These are phyloP conservation scores for Colletotrichum godetiae DNA, from an alignment of 2,329 filamentous ascomycete genomes.

Conservation along the genomic window DNA sequence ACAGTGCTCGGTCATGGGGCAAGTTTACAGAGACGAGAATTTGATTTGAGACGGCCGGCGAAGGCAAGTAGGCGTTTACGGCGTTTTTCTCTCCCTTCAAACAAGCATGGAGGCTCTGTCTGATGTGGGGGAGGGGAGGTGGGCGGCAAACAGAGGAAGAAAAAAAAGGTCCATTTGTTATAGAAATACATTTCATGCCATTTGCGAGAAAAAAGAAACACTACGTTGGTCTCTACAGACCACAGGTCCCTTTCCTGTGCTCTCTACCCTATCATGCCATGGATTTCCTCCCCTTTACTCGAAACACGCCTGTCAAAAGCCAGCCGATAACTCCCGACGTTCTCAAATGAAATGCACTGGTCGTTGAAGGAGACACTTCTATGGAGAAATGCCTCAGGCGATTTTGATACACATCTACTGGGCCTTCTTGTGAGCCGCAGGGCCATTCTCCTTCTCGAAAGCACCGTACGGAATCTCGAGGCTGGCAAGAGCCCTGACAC, in stretches of 20 bases:
- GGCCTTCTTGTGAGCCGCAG: slow-evolving; percentile 91
- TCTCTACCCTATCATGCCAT: slow-evolving; percentile 4
- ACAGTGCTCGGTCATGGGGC: no score
- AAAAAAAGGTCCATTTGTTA: slow-evolving; percentile 28
- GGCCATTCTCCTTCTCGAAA: slow-evolving; percentile 96
- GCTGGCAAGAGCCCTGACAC: slow-evolving; percentile 79
- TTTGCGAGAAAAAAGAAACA: slow-evolving; percentile 24
- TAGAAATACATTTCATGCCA: slow-evolving; percentile 32
- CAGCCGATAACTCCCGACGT: slow-evolving; percentile 34
- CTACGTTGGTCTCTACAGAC: neutral
- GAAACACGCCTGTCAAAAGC: slow-evolving; percentile 30
- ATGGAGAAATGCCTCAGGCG: neutral
- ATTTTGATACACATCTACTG: slow-evolving; percentile 67
- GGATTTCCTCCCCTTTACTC: neutral
- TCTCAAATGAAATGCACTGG: slow-evolving; percentile 28
- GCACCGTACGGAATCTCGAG: slow-evolving; percentile 92
- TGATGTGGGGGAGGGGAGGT: neutral
- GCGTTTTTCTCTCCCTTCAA: slow-evolving; percentile 28
- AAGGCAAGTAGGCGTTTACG: slow-evolving; percentile 19
- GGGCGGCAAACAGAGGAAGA: slow-evolving; percentile 13
- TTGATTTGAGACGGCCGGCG: neutral
- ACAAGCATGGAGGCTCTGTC: neutral
- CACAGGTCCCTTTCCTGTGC: neutral
- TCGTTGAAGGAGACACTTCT: neutral
- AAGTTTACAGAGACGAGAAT: neutral